Conservation (phyloP, 345 rosid genomes). For the Rhodamnia argentea region DNA sequence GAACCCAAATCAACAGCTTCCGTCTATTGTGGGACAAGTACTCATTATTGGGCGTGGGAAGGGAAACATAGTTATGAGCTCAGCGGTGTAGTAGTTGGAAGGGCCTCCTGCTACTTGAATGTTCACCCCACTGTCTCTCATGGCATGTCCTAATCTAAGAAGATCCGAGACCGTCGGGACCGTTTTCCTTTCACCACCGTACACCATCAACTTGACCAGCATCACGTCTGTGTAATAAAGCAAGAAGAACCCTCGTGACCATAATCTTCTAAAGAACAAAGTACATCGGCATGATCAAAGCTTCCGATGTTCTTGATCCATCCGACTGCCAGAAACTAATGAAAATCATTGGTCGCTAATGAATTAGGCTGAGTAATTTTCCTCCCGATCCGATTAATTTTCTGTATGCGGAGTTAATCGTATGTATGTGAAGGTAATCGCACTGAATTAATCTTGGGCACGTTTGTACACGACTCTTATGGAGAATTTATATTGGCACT, state of each 20-base stretch:
- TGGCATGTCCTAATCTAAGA: neutral
- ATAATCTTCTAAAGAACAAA: neutral
- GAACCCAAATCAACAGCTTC: neutral
- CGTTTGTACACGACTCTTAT: neutral
- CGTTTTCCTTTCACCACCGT: neutral
- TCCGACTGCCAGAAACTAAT: neutral
- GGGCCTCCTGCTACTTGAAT: neutral
- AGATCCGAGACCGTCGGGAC: neutral
- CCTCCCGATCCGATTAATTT: neutral
- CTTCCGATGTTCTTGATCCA: neutral
- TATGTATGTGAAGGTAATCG: neutral
- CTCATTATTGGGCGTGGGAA: neutral
- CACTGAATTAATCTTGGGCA: neutral
- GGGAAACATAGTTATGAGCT: neutral
- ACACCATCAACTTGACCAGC: neutral
- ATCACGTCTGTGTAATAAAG: neutral
- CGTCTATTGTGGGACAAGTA: neutral
- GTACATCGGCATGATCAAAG: neutral
- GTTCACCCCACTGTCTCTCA: neutral
- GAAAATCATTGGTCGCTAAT: neutral
- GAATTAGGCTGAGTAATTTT: neutral
- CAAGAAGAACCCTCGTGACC: neutral
- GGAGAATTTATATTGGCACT: no score
- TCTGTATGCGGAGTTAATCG: neutral
- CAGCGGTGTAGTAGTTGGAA: neutral